phyloP scores from a whole-genome alignment of 768 basidiomycete genomes.

The Russula emetica region DNA sequence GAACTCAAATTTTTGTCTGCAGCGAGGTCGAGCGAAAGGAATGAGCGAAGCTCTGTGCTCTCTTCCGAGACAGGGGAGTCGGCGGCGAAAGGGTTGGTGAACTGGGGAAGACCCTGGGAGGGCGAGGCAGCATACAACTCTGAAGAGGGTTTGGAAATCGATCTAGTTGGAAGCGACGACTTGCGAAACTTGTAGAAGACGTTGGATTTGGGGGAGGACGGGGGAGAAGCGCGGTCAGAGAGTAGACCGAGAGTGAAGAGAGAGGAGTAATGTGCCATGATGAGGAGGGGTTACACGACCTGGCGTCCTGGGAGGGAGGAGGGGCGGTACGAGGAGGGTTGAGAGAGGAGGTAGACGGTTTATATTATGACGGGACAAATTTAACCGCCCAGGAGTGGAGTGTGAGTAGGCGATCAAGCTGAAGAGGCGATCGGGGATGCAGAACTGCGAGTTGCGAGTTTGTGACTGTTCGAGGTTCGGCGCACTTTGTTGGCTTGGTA shows the following conservation, averaged over 20 bases:
- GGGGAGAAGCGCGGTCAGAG: constrained; percentile 24
- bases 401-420: too few species aligned
- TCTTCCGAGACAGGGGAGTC: background rate
- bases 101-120: background rate
- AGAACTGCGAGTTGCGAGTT: background rate
- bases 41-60: constrained; percentile 42
- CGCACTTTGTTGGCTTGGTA: background rate
- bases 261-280: constrained; percentile 26
- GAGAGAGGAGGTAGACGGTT: background rate
- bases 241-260: constrained; percentile 27
- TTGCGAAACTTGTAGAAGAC: constrained; percentile 26
- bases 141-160: background rate
- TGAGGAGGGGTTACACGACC: background rate
- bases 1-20: constrained; percentile 43
- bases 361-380: too few species aligned
- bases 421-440: too few species aligned
- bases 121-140: background rate
- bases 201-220: constrained; percentile 10
- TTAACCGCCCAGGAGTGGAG: too few species aligned
- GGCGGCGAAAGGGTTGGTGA: constrained; percentile 23
- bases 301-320: background rate
- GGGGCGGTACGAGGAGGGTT: background rate
- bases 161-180: constrained; percentile 21
- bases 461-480: background rate
- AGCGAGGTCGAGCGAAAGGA: constrained; percentile 66